These are phyloP conservation scores for Cytospora piceicola DNA, from an alignment of 2,329 filamentous ascomycete genomes.

Conservation along the genomic window DNA sequence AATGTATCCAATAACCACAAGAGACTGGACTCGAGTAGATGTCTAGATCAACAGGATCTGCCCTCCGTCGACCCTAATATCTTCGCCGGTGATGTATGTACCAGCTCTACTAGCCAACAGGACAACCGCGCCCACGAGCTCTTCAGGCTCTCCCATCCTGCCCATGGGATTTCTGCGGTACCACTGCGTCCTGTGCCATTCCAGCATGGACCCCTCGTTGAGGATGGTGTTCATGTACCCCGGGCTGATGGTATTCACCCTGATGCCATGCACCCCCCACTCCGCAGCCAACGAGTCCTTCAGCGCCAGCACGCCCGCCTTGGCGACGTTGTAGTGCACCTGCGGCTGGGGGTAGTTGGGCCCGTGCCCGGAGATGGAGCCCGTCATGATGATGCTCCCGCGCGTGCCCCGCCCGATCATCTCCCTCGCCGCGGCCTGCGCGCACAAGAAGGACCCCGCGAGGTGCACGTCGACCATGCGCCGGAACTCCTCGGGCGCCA, in stretches of 20 bases:
- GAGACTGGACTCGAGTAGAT: neutral
- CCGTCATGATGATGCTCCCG: slow-evolving; percentile 68
- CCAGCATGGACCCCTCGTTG: slow-evolving; percentile 66
- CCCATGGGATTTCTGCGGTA: slow-evolving; percentile 63
- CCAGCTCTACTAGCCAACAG: slow-evolving; percentile 64
- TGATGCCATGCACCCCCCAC: slow-evolving; percentile 72
- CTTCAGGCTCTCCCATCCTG: slow-evolving; percentile 66
- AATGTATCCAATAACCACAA: neutral
- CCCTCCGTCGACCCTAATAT: slow-evolving; percentile 68
- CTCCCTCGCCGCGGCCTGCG: slow-evolving; percentile 62
- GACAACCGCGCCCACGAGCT: slow-evolving; percentile 65
- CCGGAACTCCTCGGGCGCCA: slow-evolving; percentile 62
- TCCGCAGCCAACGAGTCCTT: slow-evolving; percentile 71
- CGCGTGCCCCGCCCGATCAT: slow-evolving; percentile 55
- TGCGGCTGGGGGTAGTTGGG: slow-evolving; percentile 77
- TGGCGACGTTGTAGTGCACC: slow-evolving; percentile 71
- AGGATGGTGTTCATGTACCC: slow-evolving; percentile 80
- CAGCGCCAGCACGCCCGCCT: slow-evolving; percentile 67
- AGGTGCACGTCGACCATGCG: slow-evolving; percentile 72
- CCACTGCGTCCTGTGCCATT: slow-evolving; percentile 59
- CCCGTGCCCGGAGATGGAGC: slow-evolving; percentile 68
- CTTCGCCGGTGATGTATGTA: slow-evolving; percentile 69
- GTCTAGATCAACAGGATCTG: slow-evolving; percentile 29
- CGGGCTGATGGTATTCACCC: slow-evolving; percentile 71
- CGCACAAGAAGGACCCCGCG: slow-evolving; percentile 70